These are phyloP conservation scores for Pholiota adiposa DNA, from an alignment of 1,284 basidiomycete genomes.

Conservation along the genomic window DNA sequence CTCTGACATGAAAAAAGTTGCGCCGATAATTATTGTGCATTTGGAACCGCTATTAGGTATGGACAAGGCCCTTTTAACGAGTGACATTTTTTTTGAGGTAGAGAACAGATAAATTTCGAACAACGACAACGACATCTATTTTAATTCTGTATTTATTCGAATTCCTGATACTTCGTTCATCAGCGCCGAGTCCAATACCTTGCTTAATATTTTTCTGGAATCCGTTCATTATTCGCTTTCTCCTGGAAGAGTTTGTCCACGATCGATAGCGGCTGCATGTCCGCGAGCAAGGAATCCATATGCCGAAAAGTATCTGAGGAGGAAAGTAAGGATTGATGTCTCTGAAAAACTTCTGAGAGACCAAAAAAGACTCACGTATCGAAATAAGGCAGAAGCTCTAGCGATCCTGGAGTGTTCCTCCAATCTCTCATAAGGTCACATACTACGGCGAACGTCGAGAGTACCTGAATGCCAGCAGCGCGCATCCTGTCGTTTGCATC, in stretches of 20 bases:
- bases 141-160: no score
- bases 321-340: neutral
- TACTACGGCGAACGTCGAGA: conserved; percentile 46
- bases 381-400: conserved; percentile 44
- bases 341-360: neutral
- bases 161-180: no score
- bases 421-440: conserved; percentile 52
- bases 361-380: conserved; percentile 38
- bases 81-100: no score
- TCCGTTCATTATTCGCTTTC: conserved; percentile 29
- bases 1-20: no score
- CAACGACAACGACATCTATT: no score
- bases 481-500: conserved; percentile 53
- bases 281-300: conserved; percentile 44
- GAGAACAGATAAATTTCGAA: no score
- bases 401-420: conserved; percentile 45
- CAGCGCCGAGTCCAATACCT: no score
- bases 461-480: conserved; percentile 45
- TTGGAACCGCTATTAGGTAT: no score
- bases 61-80: no score
- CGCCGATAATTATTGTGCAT: no score
- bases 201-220: no score
- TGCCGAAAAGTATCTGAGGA: conserved; percentile 41
- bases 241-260: conserved; percentile 36
- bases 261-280: conserved; percentile 41